Evolutionary conservation across 2,329 filamentous ascomycete genomes (phyloP), one percentile per base, ranked within the genome.

Genomic region (Zymoseptoria ardabiliae): DNA sequence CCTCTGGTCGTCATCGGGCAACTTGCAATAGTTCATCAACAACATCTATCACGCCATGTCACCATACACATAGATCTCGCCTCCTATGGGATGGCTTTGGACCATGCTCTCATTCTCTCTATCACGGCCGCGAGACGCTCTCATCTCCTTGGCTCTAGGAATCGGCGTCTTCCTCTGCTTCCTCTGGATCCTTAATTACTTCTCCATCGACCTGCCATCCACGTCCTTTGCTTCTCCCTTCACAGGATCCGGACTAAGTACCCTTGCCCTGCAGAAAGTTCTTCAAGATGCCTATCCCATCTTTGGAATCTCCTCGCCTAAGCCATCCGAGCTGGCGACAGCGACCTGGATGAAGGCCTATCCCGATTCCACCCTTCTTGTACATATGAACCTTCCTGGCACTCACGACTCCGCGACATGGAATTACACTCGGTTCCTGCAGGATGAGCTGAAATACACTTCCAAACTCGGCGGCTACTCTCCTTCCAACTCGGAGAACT

Each of bases 351-450:
- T 82, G 80, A 71, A 72, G 22, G 57, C 52, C 0, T 72, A 78
- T 49, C 66, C 74, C 1, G 79, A 82, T 61, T 61, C 71, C 13
- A 79, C 73, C 0, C 72, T 66, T 2, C 63, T 82, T 0, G 72
- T 76, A 2, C 77, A 77, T 19, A 74, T 82, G 68, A 81, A 78
- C 63, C 77, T 82, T 48, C 80, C 80, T 2, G 80, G 80, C 1
- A 76, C 74, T 3, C 80, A 82, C 68, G 79, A 82, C 65, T 73
- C 75, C 3, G 75, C 77, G 2, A 81, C 79, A 0, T 82, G 80
- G 79, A 81, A 81, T 66, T 82, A 81, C 64, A 75, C 71, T 10
- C 69, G 71, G 22, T 68, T 70, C 0, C 79, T 76, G 0, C 77
- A 79, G 63, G 67, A 77, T 45, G 58, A 68, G 1, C 68, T 81